Percentiles rank a stretch among this genome's conserved stretches.
These are phyloP conservation scores for Closterium sp. DNA, from an alignment of 139 green algal species.

Conservation along the genomic window DNA sequence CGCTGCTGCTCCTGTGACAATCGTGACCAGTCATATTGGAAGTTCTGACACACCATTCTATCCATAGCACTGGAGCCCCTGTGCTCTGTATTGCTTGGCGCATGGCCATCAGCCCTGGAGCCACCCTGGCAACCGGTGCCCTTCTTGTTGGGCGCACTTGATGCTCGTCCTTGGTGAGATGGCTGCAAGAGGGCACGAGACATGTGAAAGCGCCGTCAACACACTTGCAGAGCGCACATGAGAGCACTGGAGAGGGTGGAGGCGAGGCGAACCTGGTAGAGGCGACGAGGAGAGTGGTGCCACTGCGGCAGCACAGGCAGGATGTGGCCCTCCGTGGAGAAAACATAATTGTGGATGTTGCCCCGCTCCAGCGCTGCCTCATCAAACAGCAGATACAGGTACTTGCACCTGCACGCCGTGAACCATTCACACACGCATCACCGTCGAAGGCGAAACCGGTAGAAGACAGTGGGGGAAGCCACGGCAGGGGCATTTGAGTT, in stretches of 20 bases:
- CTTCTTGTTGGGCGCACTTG: background rate
- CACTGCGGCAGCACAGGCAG: conserved; percentile 19
- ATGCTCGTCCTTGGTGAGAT: background rate
- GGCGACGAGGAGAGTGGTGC: background rate
- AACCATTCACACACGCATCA: background rate
- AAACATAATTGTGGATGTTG: conserved; percentile 11
- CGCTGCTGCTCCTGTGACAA: background rate
- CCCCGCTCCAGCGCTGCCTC: background rate
- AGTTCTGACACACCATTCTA: background rate
- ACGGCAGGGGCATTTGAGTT: background rate
- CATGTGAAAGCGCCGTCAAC: background rate
- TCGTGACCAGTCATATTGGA: background rate
- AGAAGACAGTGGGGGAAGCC: background rate
- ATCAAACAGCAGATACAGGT: conserved; percentile 36
- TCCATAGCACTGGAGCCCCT: background rate
- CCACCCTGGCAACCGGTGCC: too few species aligned
- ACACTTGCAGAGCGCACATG: background rate
- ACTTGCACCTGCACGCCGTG: conserved; percentile 20
- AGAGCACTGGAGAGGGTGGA: background rate
- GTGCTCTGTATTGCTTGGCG: background rate
- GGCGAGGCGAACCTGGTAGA: background rate
- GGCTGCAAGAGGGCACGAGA: background rate
- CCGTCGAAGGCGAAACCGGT: background rate
- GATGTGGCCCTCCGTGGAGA: conserved; percentile 26
- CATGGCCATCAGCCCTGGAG: too few species aligned